phyloP scores from a whole-genome alignment of 2,329 filamentous ascomycete species.

The Ramichloridium luteum region DNA sequence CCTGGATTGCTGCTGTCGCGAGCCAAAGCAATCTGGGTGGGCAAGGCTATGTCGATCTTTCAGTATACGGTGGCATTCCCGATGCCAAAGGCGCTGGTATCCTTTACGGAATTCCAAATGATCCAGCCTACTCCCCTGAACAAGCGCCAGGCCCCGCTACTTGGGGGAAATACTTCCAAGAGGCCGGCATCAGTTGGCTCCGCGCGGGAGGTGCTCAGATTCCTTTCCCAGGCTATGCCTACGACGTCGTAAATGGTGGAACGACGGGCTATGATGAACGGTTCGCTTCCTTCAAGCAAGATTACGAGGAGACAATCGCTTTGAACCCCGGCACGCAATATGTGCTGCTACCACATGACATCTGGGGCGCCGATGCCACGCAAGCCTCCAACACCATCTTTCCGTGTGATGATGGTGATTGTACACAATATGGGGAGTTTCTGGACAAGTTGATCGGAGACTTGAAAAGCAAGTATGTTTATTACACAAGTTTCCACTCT shows the following conservation, averaged over 20 bases:
- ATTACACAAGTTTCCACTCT: too few species aligned
- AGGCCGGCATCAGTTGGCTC: neutral
- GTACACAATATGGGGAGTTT: neutral
- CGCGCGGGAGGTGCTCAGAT: conserved; percentile 3
- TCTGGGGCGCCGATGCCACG: conserved; percentile 1
- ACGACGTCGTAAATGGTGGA: neutral
- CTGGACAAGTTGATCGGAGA: conserved; percentile 2
- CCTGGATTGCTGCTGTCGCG: neutral
- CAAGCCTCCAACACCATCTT: neutral
- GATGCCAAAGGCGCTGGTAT: conserved; percentile 2
- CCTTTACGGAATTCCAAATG: conserved; percentile 1
- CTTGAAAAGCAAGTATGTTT: conserved; percentile 1
- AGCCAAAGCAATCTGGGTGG: conserved; percentile 1
- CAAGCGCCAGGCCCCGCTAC: neutral
- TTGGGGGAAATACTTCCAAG: conserved; percentile 2
- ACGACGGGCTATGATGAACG: conserved; percentile 1
- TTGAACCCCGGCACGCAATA: conserved; percentile 2
- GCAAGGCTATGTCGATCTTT: conserved; percentile 2
- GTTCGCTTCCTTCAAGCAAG: conserved; percentile 1
- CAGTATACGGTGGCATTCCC: conserved; percentile 1
- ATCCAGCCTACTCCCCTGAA: conserved; percentile 2
- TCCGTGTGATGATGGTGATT: conserved; percentile 2
- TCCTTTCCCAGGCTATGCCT: conserved; percentile 2
- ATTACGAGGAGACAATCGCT: conserved; percentile 1
- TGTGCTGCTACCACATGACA: neutral